Evolutionary conservation across 192 early-diverging fungal species (phyloP), one percentile per base, ranked within the genome.

Genomic region (Radiomyces spectabilis): DNA sequence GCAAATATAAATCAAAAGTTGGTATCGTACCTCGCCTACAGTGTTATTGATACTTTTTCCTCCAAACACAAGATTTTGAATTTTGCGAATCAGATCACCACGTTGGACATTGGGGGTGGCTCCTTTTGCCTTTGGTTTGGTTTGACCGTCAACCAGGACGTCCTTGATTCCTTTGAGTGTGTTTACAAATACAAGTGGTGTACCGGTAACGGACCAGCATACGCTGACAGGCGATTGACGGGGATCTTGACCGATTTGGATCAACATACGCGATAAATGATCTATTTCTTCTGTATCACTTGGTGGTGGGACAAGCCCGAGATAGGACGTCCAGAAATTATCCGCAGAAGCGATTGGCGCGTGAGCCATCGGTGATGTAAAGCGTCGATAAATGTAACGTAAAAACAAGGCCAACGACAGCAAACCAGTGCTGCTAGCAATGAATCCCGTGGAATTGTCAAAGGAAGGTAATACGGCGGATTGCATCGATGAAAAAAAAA

Each of bases 11-110:
- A n/a, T n/a, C n/a, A n/a, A n/a, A n/a, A n/a, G n/a, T n/a, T n/a
- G n/a, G n/a, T 22, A 3, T n/a, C 29, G 44, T 60, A 68, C 65
- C 29, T 69, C 44, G 15, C 61, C 66, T 13, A 63, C 42, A 3
- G 61, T 46, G 29, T 69, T 69, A 13, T 59, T 63, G 4, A 69
- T 49, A 38, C 46, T 66, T 12, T 57, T 41, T 4, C 66, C 59
- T 21, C 59, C 56, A 62, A 69, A 69, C 1, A 69, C 66, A 10
- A 53, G 31, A 19, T 55, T 59, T 43, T 62, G 59, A 49, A 62
- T 50, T 30, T 46, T 39, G 0, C 51, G 21, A 21, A 61, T 61
- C n/a, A 68, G 46, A 19, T 57, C 29, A 37, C 66, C 66, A 18
- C 66, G 53, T 24, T 68, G 58, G 0, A 61, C 59, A 19, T 41